A percentile compares a stretch with the other conserved stretches of the same genome.
These are phyloP conservation scores for Lophiostoma macrostomum DNA, from an alignment of 495 filamentous ascomycete species.

Conservation along the genomic window DNA sequence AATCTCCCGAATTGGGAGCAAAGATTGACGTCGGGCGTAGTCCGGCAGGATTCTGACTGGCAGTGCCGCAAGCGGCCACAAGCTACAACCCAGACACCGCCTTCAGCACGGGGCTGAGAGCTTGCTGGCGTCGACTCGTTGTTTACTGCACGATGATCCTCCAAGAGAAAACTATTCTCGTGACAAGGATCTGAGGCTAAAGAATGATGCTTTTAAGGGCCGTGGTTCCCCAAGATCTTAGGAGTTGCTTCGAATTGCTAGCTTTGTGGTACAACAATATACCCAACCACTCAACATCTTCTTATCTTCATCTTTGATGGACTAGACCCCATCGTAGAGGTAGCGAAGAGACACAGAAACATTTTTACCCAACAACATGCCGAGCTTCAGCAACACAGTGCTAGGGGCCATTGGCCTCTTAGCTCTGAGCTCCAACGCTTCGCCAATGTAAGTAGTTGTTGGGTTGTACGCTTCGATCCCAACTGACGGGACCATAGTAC, in stretches of 20 bases:
- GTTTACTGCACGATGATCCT: constrained; percentile 21
- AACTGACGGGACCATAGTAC: constrained; percentile 19
- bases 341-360: background rate
- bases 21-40: constrained; percentile 12
- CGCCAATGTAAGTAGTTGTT: constrained; percentile 19
- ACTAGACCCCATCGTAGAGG: background rate
- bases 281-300: background rate
- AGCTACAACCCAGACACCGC: constrained; percentile 16
- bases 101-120: background rate
- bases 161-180: constrained; percentile 8
- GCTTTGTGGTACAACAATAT: background rate
- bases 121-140: background rate
- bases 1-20: constrained; percentile 1
- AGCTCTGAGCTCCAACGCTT: constrained; percentile 12
- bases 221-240: constrained; percentile 1
- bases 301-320: constrained; percentile 4
- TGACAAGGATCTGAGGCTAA: background rate
- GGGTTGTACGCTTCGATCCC: background rate
- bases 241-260: background rate
- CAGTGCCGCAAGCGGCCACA: no score
- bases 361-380: constrained; percentile 10
- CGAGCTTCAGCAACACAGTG: constrained; percentile 10
- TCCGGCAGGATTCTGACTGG: constrained; percentile 3
- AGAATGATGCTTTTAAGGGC: constrained; percentile 10
- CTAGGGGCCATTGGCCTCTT: constrained; percentile 19